A percentile compares a stretch with the other conserved stretches of the same genome.
Conservation (phyloP, 1,284 basidiomycete genomes). For the Trichosporon asahii region DNA sequence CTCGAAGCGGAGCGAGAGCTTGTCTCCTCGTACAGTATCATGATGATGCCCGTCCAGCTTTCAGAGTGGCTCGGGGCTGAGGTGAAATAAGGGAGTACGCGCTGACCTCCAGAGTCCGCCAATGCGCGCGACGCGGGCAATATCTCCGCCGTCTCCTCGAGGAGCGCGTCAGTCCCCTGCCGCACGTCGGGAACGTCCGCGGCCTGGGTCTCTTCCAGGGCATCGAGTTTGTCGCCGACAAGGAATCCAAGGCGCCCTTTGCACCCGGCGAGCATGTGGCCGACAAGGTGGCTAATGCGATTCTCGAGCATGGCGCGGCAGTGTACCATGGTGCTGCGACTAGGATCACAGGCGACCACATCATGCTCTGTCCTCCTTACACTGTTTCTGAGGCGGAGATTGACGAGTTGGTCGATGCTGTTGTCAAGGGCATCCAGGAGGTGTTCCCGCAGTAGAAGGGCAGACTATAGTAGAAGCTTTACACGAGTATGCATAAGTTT, state of each 20-base stretch:
- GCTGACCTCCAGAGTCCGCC: slow-evolving; percentile 54
- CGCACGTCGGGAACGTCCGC: slow-evolving; percentile 34
- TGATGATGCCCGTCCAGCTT: too few species aligned
- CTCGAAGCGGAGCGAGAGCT: too few species aligned
- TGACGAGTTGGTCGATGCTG: slow-evolving; percentile 15
- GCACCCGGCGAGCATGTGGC: slow-evolving; percentile 26
- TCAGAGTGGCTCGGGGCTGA: too few species aligned
- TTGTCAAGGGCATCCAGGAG: slow-evolving; percentile 26
- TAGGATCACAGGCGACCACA: slow-evolving; percentile 32
- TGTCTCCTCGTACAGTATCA: too few species aligned
- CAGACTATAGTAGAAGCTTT: neutral
- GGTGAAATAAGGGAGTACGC: too few species aligned
- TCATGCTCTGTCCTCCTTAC: slow-evolving; percentile 42
- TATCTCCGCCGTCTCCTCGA: slow-evolving; percentile 64
- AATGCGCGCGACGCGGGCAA: slow-evolving; percentile 62
- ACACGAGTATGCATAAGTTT: neutral
- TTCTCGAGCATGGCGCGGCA: slow-evolving; percentile 29
- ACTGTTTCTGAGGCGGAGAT: slow-evolving; percentile 38
- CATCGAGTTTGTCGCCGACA: slow-evolving; percentile 61
- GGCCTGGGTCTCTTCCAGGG: slow-evolving; percentile 75
- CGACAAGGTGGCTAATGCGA: slow-evolving; percentile 27
- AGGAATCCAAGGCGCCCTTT: slow-evolving; percentile 31
- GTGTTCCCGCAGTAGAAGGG: slow-evolving; percentile 13
- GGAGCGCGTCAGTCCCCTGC: slow-evolving; percentile 52
- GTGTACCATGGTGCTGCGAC: slow-evolving; percentile 31